Conservation (phyloP, 495 filamentous ascomycete genomes). For the Penicillium paxilli region DNA sequence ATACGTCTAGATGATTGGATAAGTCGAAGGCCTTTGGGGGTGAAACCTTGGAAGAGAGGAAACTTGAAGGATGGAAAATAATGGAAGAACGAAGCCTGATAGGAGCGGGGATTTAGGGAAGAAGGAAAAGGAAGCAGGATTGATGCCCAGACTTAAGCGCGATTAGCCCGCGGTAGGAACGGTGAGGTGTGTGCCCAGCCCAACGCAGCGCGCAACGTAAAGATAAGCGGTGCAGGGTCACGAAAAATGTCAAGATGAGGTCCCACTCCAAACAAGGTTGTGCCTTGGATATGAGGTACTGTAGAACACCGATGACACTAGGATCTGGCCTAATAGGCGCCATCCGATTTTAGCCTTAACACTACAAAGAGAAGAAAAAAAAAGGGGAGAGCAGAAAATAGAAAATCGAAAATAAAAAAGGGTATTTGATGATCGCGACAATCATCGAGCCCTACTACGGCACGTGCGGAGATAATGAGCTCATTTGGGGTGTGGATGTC, state of each 20-base stretch:
- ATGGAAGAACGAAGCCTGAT: not conserved
- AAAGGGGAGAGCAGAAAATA: too few species aligned
- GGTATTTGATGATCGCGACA: slow-evolving; percentile 12
- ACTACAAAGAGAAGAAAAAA: too few species aligned
- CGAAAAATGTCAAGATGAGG: not conserved
- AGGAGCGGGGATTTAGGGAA: not conserved
- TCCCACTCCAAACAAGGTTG: not conserved
- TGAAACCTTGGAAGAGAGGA: not conserved
- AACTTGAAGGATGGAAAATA: too few species aligned
- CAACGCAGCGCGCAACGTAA: not conserved
- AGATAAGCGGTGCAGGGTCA: not conserved
- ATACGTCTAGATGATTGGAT: slow-evolving; percentile 1
- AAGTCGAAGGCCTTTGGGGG: not conserved
- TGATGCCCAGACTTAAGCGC: not conserved
- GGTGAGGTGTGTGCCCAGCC: not conserved
- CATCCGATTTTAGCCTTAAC: not conserved
- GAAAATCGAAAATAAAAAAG: not conserved
- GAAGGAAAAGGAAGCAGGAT: not conserved
- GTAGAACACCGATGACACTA: not conserved
- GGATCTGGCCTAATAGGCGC: not conserved
- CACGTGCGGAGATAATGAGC: slow-evolving; percentile 21
- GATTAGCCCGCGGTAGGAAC: not conserved
- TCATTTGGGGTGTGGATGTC: slow-evolving; percentile 5
- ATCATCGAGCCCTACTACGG: slow-evolving; percentile 14
- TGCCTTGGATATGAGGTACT: not conserved